Evolutionary conservation across 345 rosid species (phyloP).

Genomic region (Bruguiera parviflora): DNA sequence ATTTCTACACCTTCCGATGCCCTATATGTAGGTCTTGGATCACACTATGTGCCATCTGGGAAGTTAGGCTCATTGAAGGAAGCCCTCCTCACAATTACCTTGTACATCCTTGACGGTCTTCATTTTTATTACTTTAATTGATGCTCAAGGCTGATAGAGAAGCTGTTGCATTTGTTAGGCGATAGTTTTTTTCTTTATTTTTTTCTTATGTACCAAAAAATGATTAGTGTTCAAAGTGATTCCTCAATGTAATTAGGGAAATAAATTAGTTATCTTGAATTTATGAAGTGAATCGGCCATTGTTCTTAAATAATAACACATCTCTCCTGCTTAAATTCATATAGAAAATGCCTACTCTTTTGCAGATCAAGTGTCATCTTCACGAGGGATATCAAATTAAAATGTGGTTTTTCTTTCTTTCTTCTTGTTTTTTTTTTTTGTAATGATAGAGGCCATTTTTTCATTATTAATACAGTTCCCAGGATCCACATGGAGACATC

Average conservation of each 20-base stretch:
- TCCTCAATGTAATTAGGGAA: too few species aligned
- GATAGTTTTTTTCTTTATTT: too few species aligned
- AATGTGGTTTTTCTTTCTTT: not conserved
- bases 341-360: too few species aligned
- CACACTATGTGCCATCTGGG: conserved; percentile 78
- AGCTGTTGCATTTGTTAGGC: too few species aligned
- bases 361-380: not conserved
- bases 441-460: not conserved
- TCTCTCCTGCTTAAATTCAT: too few species aligned
- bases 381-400: not conserved
- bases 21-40: conserved; percentile 72
- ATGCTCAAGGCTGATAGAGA: not conserved
- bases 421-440: too few species aligned
- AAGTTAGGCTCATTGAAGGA: conserved; percentile 61
- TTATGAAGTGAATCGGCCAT: too few species aligned
- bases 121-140: conserved; percentile 1
- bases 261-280: too few species aligned
- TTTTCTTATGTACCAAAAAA: not conserved
- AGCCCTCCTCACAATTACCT: conserved; percentile 53
- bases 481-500: conserved; percentile 62
- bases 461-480: conserved; percentile 45
- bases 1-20: conserved; percentile 86
- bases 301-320: too few species aligned
- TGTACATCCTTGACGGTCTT: conserved; percentile 40
- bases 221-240: not conserved